These are phyloP conservation scores for Bertia moriformis DNA, from an alignment of 2,329 filamentous ascomycete species.

Conservation along the genomic window DNA sequence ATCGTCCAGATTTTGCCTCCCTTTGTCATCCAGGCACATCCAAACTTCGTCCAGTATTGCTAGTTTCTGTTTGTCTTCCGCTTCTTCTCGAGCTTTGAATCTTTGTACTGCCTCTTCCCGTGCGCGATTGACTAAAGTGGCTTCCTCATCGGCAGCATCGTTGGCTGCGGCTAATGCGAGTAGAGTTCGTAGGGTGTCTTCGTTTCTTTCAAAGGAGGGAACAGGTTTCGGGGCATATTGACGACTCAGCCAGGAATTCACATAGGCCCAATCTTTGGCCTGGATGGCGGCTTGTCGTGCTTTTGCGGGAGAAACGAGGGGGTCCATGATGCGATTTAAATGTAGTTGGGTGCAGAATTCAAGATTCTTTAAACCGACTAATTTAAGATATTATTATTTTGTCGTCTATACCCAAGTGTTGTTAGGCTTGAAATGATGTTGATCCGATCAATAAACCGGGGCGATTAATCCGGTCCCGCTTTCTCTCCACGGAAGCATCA, in stretches of 20 bases:
- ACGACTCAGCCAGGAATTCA: constrained; percentile 40
- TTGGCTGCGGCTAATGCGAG: constrained; percentile 37
- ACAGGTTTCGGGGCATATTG: constrained; percentile 33
- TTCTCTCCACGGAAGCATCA: no score
- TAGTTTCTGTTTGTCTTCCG: constrained; percentile 7
- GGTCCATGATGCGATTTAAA: no score
- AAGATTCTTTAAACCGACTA: no score
- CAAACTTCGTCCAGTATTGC: constrained; percentile 19
- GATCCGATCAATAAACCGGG: no score
- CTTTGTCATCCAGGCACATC: constrained; percentile 13
- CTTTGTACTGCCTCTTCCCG: constrained; percentile 9
- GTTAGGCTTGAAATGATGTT: no score
- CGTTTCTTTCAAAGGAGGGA: constrained; percentile 42
- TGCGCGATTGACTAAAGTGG: constrained; percentile 16
- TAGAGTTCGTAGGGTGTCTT: constrained; percentile 39
- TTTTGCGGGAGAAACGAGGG: constrained; percentile 19
- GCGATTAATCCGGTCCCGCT: no score
- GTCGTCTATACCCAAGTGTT: no score
- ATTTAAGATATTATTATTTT: no score
- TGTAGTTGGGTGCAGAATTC: no score
- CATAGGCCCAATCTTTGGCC: constrained; percentile 45
- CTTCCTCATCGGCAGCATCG: constrained; percentile 29
- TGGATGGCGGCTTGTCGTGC: constrained; percentile 42
- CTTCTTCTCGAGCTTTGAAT: not conserved
- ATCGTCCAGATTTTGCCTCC: constrained; percentile 16